Percentiles rank a stretch among this genome's conserved stretches.
These are phyloP conservation scores for Verticillium isaacii DNA, from an alignment of 2,329 filamentous ascomycete genomes.

Conservation along the genomic window DNA sequence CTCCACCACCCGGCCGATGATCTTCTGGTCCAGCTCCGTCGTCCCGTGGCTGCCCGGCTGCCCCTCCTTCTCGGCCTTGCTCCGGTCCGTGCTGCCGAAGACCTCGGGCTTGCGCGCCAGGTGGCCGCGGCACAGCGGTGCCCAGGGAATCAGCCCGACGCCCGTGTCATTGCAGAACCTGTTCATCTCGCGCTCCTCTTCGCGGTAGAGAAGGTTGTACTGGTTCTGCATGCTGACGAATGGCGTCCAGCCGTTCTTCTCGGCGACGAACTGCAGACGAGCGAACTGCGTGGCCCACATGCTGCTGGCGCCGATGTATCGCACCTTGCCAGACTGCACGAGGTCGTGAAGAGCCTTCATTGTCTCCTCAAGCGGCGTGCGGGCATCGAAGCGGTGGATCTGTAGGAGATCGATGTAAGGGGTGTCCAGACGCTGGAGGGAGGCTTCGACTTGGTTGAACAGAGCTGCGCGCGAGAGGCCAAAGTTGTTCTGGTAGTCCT, in stretches of 20 bases:
- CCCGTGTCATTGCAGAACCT: constrained; percentile 36
- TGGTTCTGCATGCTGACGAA: constrained; percentile 55
- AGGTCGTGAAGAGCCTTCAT: constrained; percentile 60
- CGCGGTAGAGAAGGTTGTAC: constrained; percentile 50
- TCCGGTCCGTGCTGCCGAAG: constrained; percentile 14
- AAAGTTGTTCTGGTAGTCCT: constrained; percentile 22
- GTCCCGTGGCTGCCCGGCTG: constrained; percentile 22
- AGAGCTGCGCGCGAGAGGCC: constrained; percentile 61
- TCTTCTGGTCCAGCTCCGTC: constrained; percentile 24
- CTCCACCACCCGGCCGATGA: constrained; percentile 39
- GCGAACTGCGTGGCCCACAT: constrained; percentile 46
- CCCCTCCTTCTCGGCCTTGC: constrained; percentile 26
- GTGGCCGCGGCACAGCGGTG: constrained; percentile 18
- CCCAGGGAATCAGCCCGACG: constrained; percentile 32
- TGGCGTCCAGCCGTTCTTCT: constrained; percentile 49
- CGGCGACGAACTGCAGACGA: constrained; percentile 44
- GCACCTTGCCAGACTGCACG: constrained; percentile 50
- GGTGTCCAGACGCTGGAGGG: constrained; percentile 47
- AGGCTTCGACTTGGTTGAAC: constrained; percentile 60
- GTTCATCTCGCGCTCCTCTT: constrained; percentile 47
- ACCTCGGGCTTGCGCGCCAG: constrained; percentile 20
- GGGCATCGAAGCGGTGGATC: constrained; percentile 52
- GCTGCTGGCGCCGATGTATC: constrained; percentile 46
- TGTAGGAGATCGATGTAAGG: constrained; percentile 57
- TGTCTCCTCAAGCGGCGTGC: constrained; percentile 51